phyloP scores from a whole-genome alignment of 495 filamentous ascomycete genomes.

The Copromyces sp. region DNA sequence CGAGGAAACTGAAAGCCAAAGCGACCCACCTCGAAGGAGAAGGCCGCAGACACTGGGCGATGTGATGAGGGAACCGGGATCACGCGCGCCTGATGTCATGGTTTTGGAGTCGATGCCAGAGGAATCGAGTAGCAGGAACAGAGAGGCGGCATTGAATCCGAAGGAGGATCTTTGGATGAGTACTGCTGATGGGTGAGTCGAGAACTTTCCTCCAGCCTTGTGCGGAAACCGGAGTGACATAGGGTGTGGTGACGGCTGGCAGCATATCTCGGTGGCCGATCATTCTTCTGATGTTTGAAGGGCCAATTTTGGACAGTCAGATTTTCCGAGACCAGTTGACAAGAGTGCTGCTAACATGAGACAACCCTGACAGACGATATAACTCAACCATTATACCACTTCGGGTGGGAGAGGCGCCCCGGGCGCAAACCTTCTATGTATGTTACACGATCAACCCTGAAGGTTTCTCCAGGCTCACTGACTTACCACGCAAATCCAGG shows the following conservation, averaged over 20 bases:
- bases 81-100: constrained; percentile 27
- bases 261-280: neutral
- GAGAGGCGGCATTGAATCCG: constrained; percentile 22
- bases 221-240: neutral
- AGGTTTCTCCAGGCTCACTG: neutral
- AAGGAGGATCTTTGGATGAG: constrained; percentile 37
- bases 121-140: constrained; percentile 1
- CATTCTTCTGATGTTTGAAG: neutral
- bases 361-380: constrained; percentile 22
- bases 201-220: neutral
- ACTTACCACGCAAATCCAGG: constrained; percentile 9
- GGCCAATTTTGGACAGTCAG: neutral
- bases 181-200: constrained; percentile 35
- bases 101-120: constrained; percentile 23
- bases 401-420: constrained; percentile 25
- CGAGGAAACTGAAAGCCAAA: neutral
- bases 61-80: constrained; percentile 31
- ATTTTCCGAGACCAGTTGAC: neutral
- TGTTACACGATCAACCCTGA: constrained; percentile 1
- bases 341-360: neutral
- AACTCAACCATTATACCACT: constrained; percentile 33
- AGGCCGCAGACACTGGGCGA: constrained; percentile 26
- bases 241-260: neutral
- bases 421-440: constrained; percentile 32
- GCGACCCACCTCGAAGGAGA: neutral